Percentiles rank a stretch among this genome's conserved stretches.
Conservation (phyloP, 441 rosid species). For the Iberis amara region DNA sequence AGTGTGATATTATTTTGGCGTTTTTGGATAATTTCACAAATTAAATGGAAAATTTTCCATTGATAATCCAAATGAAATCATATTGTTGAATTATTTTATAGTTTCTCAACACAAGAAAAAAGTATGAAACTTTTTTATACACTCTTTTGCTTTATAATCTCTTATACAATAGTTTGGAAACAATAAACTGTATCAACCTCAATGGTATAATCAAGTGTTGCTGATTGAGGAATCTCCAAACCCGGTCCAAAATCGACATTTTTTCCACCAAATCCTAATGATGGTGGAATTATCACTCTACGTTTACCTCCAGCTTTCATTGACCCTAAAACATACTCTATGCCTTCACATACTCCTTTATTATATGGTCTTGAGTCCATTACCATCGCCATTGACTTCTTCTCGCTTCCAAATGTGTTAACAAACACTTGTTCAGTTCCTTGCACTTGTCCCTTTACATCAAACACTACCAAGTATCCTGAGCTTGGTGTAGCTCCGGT, state of each 20-base stretch:
- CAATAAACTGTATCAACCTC: constrained; percentile 73
- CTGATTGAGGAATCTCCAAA: constrained; percentile 54
- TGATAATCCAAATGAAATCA: too few relatives aligned
- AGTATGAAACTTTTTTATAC: too few relatives aligned
- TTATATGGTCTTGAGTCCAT: constrained; percentile 85
- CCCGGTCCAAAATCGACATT: constrained; percentile 62
- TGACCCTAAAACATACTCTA: constrained; percentile 58
- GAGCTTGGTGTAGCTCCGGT: constrained; percentile 64
- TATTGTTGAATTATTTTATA: too few relatives aligned
- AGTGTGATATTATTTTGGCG: too few relatives aligned
- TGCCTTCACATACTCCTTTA: constrained; percentile 79
- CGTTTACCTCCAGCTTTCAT: constrained; percentile 86
- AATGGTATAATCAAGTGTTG: constrained; percentile 61
- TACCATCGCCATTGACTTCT: constrained; percentile 62
- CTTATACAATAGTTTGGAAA: constrained; percentile 48
- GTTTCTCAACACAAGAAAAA: too few relatives aligned
- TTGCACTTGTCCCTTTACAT: constrained; percentile 53
- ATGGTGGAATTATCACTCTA: constrained; percentile 66
- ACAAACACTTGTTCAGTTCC: constrained; percentile 54
- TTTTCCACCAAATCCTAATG: constrained; percentile 62
- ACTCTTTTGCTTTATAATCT: neutral
- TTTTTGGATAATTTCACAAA: too few relatives aligned
- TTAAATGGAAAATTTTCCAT: too few relatives aligned
- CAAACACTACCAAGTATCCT: constrained; percentile 74
- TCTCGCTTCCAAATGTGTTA: constrained; percentile 49